Evolutionary conservation across 75 land plant species (phyloP).

Genomic region (Ceratopteris richardii): DNA sequence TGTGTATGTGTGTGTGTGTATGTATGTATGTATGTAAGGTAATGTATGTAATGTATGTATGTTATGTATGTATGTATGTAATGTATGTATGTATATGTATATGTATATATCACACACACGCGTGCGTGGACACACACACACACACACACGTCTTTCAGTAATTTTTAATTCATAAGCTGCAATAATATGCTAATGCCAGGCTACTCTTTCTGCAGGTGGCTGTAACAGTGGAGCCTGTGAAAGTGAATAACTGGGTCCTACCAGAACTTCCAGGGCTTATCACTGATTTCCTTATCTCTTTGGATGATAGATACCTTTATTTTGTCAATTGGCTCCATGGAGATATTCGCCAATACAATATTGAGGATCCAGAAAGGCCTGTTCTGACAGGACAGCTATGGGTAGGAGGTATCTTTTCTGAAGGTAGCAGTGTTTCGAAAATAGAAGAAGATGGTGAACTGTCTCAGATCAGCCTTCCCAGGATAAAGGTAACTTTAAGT

Average conservation of each 20-base stretch:
- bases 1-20: no score
- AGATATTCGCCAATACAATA: slow-evolving; percentile 92
- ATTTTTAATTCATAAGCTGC: no score
- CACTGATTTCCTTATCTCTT: slow-evolving; percentile 87
- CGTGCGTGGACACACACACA: no score
- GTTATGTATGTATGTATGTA: no score
- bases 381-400: slow-evolving; percentile 76
- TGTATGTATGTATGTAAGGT: no score
- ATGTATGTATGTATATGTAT: no score
- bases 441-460: slow-evolving; percentile 56
- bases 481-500: slow-evolving; percentile 41
- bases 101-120: no score
- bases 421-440: slow-evolving; percentile 63
- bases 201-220: slow-evolving; percentile 75
- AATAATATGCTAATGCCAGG: no score
- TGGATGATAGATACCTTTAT: slow-evolving; percentile 90
- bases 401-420: slow-evolving; percentile 74
- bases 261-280: slow-evolving; percentile 97
- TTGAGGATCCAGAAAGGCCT: slow-evolving; percentile 81
- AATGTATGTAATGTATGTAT: no score
- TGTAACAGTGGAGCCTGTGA: slow-evolving; percentile 64
- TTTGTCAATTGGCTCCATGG: slow-evolving; percentile 98
- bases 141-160: no score
- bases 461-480: slow-evolving; percentile 66
- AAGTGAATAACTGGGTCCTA: slow-evolving; percentile 89